Evolutionary conservation across 345 rosid genomes (phyloP).

Genomic region (Balakata baccata): DNA sequence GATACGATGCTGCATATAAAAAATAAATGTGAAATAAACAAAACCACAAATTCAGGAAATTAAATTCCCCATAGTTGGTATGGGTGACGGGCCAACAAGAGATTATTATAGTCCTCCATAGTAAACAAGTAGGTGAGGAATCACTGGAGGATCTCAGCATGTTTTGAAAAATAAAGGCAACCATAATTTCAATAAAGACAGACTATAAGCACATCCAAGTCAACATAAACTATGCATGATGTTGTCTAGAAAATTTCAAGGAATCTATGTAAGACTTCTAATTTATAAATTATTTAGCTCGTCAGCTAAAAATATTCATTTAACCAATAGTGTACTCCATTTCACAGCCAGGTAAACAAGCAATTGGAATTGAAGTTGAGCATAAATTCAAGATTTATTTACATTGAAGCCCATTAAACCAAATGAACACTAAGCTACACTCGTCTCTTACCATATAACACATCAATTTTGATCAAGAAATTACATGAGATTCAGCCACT

Average conservation of each 20-base stretch:
- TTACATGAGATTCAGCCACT: neutral
- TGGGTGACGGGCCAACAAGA: neutral
- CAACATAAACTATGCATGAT: neutral
- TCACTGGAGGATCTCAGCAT: neutral
- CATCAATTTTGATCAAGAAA: neutral
- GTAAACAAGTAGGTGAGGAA: neutral
- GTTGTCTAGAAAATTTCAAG: neutral
- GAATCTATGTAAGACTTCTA: neutral
- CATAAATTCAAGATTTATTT: neutral
- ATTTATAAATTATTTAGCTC: neutral
- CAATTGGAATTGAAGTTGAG: neutral
- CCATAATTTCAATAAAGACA: neutral
- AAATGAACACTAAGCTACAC: neutral
- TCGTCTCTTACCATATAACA: neutral
- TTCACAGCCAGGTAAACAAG: neutral
- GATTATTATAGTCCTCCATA: neutral
- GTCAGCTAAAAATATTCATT: neutral
- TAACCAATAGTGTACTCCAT: neutral
- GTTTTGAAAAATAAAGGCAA: neutral
- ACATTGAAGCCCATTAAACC: no score
- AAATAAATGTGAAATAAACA: conserved; percentile 20
- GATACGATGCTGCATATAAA: conserved; percentile 72
- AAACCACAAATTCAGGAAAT: neutral
- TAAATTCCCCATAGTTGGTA: no score
- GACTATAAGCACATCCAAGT: neutral